Evolutionary conservation across 345 rosid species (phyloP).

Genomic region (Passiflora organensis): DNA sequence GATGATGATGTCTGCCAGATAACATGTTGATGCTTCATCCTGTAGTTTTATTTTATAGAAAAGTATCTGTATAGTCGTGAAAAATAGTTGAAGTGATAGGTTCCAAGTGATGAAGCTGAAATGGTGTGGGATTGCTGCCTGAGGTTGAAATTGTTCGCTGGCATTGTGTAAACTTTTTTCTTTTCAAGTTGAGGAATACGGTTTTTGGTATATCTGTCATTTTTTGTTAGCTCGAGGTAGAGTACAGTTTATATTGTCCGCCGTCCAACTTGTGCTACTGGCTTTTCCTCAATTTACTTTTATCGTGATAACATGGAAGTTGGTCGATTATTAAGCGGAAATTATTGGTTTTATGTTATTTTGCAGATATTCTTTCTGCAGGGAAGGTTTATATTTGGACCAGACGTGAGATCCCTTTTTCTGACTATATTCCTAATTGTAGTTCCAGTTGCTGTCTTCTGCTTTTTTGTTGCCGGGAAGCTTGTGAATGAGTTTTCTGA

Average conservation of each 20-base stretch:
- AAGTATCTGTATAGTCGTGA: too few relatives aligned
- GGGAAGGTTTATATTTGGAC: constrained; percentile 93
- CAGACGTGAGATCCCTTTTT: constrained; percentile 69
- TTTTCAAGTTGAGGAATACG: too few relatives aligned
- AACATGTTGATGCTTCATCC: too few relatives aligned
- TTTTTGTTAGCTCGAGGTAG: too few relatives aligned
- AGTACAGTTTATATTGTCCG: too few relatives aligned
- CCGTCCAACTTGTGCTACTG: neutral
- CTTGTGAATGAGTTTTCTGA: constrained; percentile 63
- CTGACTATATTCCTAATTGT: constrained; percentile 59
- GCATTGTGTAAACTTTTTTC: neutral
- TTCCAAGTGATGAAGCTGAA: too few relatives aligned
- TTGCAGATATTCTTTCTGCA: constrained; percentile 62
- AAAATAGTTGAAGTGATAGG: too few relatives aligned
- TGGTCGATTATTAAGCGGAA: neutral
- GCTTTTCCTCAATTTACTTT: neutral
- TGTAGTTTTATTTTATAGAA: too few relatives aligned
- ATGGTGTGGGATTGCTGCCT: too few relatives aligned
- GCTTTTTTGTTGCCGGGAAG: constrained; percentile 64
- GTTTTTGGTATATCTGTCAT: too few relatives aligned
- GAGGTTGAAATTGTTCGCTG: neutral
- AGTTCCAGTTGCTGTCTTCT: constrained; percentile 69
- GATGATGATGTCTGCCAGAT: too few relatives aligned
- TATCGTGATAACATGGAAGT: neutral
- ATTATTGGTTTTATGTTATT: constrained; percentile 7